These are phyloP conservation scores for Coffea eugenioides DNA, from an alignment of 257 asterid genomes.

Conservation along the genomic window DNA sequence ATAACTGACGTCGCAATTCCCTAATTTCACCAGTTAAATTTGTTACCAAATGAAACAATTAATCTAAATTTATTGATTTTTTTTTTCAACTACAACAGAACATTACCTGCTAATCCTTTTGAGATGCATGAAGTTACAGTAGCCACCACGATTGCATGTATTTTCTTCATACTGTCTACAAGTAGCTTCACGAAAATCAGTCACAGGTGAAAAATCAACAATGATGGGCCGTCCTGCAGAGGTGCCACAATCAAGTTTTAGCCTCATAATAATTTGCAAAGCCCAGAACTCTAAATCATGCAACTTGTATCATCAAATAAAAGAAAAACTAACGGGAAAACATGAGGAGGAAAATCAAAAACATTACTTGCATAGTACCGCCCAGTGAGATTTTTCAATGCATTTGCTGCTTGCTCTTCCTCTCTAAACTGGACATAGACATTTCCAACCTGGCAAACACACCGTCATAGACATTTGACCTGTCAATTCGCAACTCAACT, in stretches of 20 bases:
- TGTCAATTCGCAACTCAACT: background rate
- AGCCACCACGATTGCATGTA: slow-evolving; percentile 97
- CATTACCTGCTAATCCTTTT: slow-evolving; percentile 82
- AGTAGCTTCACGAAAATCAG: slow-evolving; percentile 97
- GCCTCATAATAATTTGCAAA: too few species aligned
- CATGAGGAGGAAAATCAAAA: background rate
- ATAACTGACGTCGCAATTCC: slow-evolving; percentile 66
- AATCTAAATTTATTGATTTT: background rate
- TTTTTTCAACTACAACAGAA: background rate
- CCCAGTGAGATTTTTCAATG: slow-evolving; percentile 80
- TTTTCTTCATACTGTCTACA: slow-evolving; percentile 97
- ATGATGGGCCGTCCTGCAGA: slow-evolving; percentile 88
- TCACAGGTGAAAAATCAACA: slow-evolving; percentile 94
- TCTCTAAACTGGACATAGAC: slow-evolving; percentile 97
- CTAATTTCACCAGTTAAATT: slow-evolving; percentile 4
- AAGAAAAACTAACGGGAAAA: background rate
- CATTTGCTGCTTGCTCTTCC: slow-evolving; percentile 95
- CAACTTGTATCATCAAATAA: too few species aligned
- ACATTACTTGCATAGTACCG: slow-evolving; percentile 78
- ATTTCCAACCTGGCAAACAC: slow-evolving; percentile 79
- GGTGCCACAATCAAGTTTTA: slow-evolving; percentile 3
- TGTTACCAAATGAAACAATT: background rate
- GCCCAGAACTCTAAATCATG: background rate
- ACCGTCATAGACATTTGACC: background rate
- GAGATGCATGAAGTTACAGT: slow-evolving; percentile 98